Percentiles rank a stretch among this genome's conserved stretches.
phyloP scores from a whole-genome alignment of 495 filamentous ascomycete species.

The Aspergillus homomorphus region DNA sequence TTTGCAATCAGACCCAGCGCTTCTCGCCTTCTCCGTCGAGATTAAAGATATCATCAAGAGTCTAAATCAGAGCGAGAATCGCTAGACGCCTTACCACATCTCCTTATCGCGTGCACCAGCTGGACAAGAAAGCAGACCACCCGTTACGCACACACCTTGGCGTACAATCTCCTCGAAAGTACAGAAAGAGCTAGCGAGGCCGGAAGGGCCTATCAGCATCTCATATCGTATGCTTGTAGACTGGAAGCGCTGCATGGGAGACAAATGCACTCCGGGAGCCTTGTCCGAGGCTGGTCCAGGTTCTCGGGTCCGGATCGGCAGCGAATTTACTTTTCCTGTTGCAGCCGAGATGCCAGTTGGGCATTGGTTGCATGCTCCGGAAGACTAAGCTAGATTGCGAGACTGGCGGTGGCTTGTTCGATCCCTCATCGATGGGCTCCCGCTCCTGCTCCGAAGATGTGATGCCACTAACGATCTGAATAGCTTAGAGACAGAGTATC shows the following conservation, averaged over 20 bases:
- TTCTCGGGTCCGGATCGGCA: constrained; percentile 6
- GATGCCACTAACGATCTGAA: too few species aligned
- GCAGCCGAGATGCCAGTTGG: neutral
- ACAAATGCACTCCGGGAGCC: neutral
- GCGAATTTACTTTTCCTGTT: neutral
- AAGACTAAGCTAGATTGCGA: neutral
- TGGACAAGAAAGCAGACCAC: neutral
- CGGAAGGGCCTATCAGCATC: neutral
- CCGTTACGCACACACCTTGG: neutral
- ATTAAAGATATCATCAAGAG: neutral
- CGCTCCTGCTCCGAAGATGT: neutral
- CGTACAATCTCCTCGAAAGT: neutral
- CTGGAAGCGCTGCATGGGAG: neutral
- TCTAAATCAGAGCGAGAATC: too few species aligned
- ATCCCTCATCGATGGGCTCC: neutral
- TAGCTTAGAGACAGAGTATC: too few species aligned
- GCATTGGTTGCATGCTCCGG: neutral
- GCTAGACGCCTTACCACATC: neutral
- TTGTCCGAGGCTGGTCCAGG: neutral
- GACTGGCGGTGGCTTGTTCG: neutral
- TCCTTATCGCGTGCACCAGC: neutral
- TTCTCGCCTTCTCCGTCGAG: too few species aligned
- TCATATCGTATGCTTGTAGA: neutral
- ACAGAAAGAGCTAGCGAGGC: neutral
- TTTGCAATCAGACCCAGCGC: too few species aligned